Evolutionary conservation across 2,329 filamentous ascomycete genomes (phyloP).

Genomic region (Talaromyces sp.): DNA sequence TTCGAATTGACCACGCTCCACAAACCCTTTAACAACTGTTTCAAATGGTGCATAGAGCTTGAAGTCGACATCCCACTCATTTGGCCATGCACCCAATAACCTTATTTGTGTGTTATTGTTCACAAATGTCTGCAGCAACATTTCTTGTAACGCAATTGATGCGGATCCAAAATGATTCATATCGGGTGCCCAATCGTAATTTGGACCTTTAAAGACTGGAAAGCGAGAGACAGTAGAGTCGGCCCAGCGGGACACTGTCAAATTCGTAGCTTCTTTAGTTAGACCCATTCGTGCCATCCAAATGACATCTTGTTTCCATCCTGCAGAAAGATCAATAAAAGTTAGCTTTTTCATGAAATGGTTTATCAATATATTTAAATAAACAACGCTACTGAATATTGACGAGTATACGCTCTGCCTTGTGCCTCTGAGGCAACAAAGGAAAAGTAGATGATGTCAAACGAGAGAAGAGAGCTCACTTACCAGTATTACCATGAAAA

Average conservation of each 20-base stretch:
- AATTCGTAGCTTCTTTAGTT: not conserved
- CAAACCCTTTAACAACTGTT: not conserved
- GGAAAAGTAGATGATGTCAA: not conserved
- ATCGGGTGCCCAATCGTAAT: slow-evolving; percentile 2
- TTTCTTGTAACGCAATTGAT: not conserved
- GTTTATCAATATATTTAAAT: not conserved
- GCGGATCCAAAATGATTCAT: slow-evolving; percentile 7
- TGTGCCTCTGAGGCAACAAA: not conserved
- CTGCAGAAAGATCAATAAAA: not conserved
- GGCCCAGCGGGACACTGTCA: not conserved
- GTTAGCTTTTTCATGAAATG: not conserved
- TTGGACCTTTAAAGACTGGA: slow-evolving; percentile 1
- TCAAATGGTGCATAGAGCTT: not conserved
- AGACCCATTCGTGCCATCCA: slow-evolving; percentile 3
- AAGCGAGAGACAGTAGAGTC: not conserved
- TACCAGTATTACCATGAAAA: not conserved
- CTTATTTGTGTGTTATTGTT: slow-evolving; percentile 6
- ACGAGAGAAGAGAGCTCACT: not conserved
- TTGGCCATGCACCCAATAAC: not conserved
- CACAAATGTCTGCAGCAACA: slow-evolving; percentile 10
- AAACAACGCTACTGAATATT: not conserved
- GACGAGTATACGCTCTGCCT: too few species aligned
- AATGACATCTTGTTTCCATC: slow-evolving; percentile 2
- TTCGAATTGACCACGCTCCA: not conserved
- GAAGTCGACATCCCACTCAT: slow-evolving; percentile 1